Percentiles rank a stretch among this genome's conserved stretches.
These are phyloP conservation scores for Jatropha podagrica DNA, from an alignment of 441 rosid species.

Conservation along the genomic window DNA sequence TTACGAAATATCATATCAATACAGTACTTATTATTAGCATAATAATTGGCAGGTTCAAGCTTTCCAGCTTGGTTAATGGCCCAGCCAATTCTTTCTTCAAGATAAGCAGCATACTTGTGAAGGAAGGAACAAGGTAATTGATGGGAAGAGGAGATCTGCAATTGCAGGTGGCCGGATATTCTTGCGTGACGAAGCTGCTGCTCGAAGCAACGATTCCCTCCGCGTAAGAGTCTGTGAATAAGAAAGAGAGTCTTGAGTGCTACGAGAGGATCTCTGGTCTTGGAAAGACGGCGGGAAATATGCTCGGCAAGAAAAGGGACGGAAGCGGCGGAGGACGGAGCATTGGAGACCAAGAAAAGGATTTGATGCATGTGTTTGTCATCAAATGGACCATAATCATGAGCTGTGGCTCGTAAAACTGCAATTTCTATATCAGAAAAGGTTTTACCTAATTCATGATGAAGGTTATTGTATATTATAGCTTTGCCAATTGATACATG, in stretches of 20 bases:
- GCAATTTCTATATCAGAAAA: constrained; percentile 66
- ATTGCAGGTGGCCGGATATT: constrained; percentile 73
- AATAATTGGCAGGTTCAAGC: constrained; percentile 53
- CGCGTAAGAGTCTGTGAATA: constrained; percentile 73
- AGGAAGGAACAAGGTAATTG: constrained; percentile 38
- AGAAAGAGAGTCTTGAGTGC: constrained; percentile 74
- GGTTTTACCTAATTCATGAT: constrained; percentile 27
- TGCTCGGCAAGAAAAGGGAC: constrained; percentile 68
- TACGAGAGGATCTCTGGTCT: constrained; percentile 61
- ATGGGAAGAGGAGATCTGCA: constrained; percentile 42
- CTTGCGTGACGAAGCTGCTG: constrained; percentile 55
- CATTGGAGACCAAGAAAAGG: constrained; percentile 71
- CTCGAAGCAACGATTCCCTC: constrained; percentile 70
- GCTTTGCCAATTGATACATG: constrained; percentile 77
- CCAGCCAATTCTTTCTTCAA: constrained; percentile 78
- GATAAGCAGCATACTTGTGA: constrained; percentile 60
- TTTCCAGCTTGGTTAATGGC: constrained; percentile 74
- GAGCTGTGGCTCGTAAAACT: constrained; percentile 73
- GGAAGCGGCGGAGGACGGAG: constrained; percentile 35
- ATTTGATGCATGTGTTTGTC: constrained; percentile 78
- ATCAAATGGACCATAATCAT: constrained; percentile 52
- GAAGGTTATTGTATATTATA: constrained; percentile 41
- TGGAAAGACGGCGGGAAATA: constrained; percentile 71
- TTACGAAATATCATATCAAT: constrained; percentile 53
- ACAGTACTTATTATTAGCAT: constrained; percentile 17